Base-by-base conservation (phyloP, 441 rosid species). In the Populus hybrid region DNA sequence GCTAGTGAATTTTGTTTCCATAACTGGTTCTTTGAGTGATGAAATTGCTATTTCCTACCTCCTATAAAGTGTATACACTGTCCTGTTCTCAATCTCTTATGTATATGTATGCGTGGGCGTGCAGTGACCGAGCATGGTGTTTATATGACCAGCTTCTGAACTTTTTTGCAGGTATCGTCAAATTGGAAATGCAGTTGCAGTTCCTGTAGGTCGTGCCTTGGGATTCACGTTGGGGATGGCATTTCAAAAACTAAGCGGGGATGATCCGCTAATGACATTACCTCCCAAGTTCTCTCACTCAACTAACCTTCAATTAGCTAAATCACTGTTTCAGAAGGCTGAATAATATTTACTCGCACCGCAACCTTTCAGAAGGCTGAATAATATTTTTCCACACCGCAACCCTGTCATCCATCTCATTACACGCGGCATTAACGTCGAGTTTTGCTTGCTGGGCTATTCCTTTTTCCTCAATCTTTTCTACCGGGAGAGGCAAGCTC, bases 131-230 rank as follows among this genome's bases (percentile, higher is more conserved):
- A 16, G 61, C 61, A 53, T 16, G n/a, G 1, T 53, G 9, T 72
- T 2, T 71, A 2, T 16, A 28, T 50, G 74, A 36, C 31, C 7
- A n/a, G 12, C 45, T 24, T 12, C 3, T 16, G 7, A 9, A 31
- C 16, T 76, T 42, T 33, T 50, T 16, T 75, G 33, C 82, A 95
- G 98, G 90, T 94, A 92, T 77, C 87, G 97, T 66, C 99, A 94
- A 83, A 73, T 95, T 31, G 98, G 99, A 45, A 94, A 95, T 78
- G 97, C 97, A 28, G 97, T 95, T 69, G 93, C 99, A 12, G 85
- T 95, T 65, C 89, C 93, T 2, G 99, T 95, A 14, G 90, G 91
- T 3, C 93, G 95, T 79, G 97, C 94, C 21, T 76, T 95, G 76
- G 98, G 99, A 72, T 92, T 89, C 75, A 84, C 95, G 16, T 74